These are phyloP conservation scores for Ashbya aceris DNA, from an alignment of 1,139 yeast species.

Conservation along the genomic window DNA sequence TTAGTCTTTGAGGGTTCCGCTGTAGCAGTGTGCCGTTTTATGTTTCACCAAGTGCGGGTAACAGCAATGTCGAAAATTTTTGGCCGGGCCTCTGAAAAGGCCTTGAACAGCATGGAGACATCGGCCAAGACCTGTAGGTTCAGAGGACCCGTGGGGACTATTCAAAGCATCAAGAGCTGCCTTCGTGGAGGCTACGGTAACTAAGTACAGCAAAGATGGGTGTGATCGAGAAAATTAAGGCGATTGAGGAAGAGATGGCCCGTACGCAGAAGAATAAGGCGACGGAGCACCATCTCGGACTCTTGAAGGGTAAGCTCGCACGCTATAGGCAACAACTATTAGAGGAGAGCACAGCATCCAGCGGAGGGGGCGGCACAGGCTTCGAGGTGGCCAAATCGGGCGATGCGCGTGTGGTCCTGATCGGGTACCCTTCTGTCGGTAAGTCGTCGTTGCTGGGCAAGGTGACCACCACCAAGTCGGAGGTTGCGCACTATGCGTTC, in stretches of 20 bases:
- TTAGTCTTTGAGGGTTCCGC: too few species aligned
- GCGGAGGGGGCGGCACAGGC: constrained; percentile 71
- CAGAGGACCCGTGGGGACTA: too few species aligned
- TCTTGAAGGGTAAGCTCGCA: constrained; percentile 91
- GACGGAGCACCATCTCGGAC: constrained; percentile 92
- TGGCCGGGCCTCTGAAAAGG: too few species aligned
- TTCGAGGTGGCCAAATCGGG: constrained; percentile 95
- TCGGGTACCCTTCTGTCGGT: constrained; percentile 97
- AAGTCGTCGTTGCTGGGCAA: constrained; percentile 81
- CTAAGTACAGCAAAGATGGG: constrained; percentile 21
- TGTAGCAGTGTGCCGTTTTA: too few species aligned
- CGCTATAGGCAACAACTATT: constrained; percentile 82
- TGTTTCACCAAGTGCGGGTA: too few species aligned
- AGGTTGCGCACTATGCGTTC: constrained; percentile 90
- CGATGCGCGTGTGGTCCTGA: constrained; percentile 88
- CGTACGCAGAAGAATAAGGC: constrained; percentile 97
- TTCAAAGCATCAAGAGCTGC: too few species aligned
- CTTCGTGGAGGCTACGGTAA: too few species aligned
- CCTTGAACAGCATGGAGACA: too few species aligned
- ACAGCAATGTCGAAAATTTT: too few species aligned
- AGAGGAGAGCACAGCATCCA: constrained; percentile 68
- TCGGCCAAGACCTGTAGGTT: too few species aligned
- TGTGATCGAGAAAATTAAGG: constrained; percentile 64
- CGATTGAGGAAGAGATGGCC: constrained; percentile 87
- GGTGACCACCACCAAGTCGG: constrained; percentile 88